Evolutionary conservation across 768 basidiomycete genomes (phyloP), one percentile per base, ranked within the genome.

Genomic region (Pleurotus cornucopiae): DNA sequence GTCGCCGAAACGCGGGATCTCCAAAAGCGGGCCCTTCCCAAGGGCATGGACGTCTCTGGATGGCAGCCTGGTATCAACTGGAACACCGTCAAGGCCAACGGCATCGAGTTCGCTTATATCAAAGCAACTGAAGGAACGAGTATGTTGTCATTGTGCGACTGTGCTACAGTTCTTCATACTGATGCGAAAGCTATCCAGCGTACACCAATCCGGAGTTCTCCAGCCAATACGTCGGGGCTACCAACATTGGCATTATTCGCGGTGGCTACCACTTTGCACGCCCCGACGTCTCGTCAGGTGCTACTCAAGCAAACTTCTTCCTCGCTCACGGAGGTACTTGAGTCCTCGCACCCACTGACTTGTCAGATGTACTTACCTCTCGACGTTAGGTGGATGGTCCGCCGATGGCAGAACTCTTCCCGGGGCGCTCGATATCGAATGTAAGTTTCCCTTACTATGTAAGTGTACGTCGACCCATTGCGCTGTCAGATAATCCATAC

Each of bases 81-180:
- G 82, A 69, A 62, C 39, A 71, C 73, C 2, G 79, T 84, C 58
- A 75, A 70, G 58, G 64, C 74, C 11, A 79, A 80, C 57, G 84
- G 81, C 3, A 65, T 84, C 30, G 56, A 70, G 11, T 87, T 84
- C 61, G 81, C 70, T 2, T 86, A 76, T 63, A 85, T 87, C 76
- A 87, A 86, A 64, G 85, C 84, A 6, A 87, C 85, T 2, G 84
- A 87, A 64, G 79, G 79, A 6, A 83, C 74, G n/a, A 63, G 82
- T 83, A 49, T 55, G 71, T 62, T 6, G 44, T 12, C 5, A 37
- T 41, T 21, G 44, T 44, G 30, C 12, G 11, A 16, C 25, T 41
- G 14, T 18, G n/a, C 16, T 16, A 48, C 9, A 14, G 2, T 4
- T 13, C 34, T 37, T 14, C 11, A 3, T 34, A 34, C 30, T 30